A percentile compares a stretch with the other conserved stretches of the same genome.
These are phyloP conservation scores for Lentinus tigrinus DNA, from an alignment of 768 basidiomycete species.

Conservation along the genomic window DNA sequence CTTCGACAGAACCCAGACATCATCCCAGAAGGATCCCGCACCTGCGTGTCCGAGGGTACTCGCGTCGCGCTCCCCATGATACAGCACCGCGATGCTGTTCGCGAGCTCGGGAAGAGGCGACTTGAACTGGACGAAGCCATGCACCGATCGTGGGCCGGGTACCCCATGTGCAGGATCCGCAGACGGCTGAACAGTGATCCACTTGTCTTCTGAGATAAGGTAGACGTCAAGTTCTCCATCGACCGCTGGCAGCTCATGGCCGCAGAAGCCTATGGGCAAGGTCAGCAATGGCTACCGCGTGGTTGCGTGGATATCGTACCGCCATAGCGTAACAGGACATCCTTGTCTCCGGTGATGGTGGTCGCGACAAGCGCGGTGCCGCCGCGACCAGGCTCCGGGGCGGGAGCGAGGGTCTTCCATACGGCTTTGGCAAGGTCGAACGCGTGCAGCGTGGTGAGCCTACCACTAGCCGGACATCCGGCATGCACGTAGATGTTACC, in stretches of 20 bases:
- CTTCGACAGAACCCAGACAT: conserved; percentile 35
- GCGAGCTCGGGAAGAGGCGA: conserved; percentile 5
- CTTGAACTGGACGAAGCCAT: conserved; percentile 32
- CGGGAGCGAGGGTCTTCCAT: conserved; percentile 36
- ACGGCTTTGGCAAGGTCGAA: conserved; percentile 28
- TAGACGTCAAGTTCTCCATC: conserved; percentile 37
- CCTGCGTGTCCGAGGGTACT: conserved; percentile 38
- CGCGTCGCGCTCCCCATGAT: conserved; percentile 37
- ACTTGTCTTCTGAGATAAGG: conserved; percentile 28
- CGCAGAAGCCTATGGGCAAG: conserved; percentile 32
- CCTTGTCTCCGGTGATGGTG: conserved; percentile 7
- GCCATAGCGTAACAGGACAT: conserved; percentile 39
- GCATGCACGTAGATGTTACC: conserved; percentile 39
- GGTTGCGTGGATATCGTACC: conserved; percentile 16
- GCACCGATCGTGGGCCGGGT: conserved; percentile 36
- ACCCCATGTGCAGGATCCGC: conserved; percentile 28
- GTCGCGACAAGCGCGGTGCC: conserved; percentile 39
- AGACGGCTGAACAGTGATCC: conserved; percentile 21
- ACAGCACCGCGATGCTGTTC: conserved; percentile 31
- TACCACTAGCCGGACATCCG: conserved; percentile 38
- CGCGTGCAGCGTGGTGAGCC: conserved; percentile 35
- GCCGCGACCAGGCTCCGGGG: conserved; percentile 38
- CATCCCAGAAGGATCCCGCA: conserved; percentile 40
- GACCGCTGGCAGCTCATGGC: conserved; percentile 32
- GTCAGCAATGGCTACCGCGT: neutral